Evolutionary conservation across 2,329 filamentous ascomycete species (phyloP).

Genomic region (Endocalyx cinctus): DNA sequence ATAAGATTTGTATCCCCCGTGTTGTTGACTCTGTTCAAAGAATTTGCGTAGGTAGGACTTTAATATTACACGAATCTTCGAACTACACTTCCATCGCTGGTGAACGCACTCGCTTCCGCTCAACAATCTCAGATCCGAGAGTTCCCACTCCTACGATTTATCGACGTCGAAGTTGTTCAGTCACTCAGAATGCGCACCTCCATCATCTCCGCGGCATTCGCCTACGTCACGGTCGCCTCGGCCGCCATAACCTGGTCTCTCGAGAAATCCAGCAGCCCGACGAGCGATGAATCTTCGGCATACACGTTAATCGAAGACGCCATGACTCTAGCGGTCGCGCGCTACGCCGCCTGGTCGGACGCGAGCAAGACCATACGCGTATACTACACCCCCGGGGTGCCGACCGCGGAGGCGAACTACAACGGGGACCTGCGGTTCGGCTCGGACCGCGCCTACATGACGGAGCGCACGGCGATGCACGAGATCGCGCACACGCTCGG

Average conservation of each 20-base stretch:
- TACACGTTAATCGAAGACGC: constrained; percentile 38
- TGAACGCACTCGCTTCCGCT: too few species aligned
- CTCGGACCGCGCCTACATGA: constrained; percentile 41
- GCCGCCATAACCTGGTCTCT: constrained; percentile 36
- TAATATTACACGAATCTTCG: too few species aligned
- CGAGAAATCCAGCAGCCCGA: constrained; percentile 33
- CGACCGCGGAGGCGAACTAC: constrained; percentile 41
- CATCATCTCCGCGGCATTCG: constrained; percentile 21
- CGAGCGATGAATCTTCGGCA: constrained; percentile 37
- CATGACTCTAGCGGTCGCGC: constrained; percentile 35
- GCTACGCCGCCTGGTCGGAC: constrained; percentile 31
- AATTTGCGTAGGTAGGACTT: too few species aligned
- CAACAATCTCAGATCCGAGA: too few species aligned
- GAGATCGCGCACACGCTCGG: constrained; percentile 45
- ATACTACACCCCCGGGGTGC: constrained; percentile 37
- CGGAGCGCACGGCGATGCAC: constrained; percentile 43
- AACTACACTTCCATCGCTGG: too few species aligned
- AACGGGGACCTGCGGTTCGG: constrained; percentile 45
- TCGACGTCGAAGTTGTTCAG: too few species aligned
- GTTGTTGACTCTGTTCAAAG: too few species aligned
- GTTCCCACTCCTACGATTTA: too few species aligned
- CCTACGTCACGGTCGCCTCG: constrained; percentile 28
- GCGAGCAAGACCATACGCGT: constrained; percentile 36
- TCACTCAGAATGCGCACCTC: constrained; percentile 32
- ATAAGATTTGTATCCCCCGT: too few species aligned